These are phyloP conservation scores for Microstegium vimineum DNA, from an alignment of 176 grass and related monocot genomes.

Conservation along the genomic window DNA sequence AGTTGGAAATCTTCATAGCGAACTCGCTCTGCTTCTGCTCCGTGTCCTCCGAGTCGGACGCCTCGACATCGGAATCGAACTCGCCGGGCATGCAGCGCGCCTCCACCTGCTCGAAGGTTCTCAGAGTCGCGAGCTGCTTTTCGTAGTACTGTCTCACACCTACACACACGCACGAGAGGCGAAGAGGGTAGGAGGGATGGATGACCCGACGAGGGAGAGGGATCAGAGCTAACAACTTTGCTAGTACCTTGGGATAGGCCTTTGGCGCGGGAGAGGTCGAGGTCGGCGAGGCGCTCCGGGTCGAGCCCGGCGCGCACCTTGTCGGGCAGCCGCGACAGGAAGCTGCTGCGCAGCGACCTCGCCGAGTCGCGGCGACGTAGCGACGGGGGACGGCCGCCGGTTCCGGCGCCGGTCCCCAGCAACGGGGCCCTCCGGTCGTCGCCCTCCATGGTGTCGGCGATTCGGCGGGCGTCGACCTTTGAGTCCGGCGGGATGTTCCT, in stretches of 20 bases:
- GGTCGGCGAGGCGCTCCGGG: slow-evolving; percentile 51
- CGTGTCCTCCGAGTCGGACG: slow-evolving; percentile 30
- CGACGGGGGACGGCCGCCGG: neutral
- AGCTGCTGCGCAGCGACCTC: slow-evolving; percentile 60
- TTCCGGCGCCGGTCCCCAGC: slow-evolving; percentile 7
- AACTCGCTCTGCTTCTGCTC: slow-evolving; percentile 67
- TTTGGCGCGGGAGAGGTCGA: slow-evolving; percentile 55
- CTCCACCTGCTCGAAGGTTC: slow-evolving; percentile 67
- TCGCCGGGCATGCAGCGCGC: slow-evolving; percentile 39
- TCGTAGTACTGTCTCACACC: slow-evolving; percentile 74
- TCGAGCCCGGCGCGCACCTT: slow-evolving; percentile 62
- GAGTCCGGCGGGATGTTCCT: neutral
- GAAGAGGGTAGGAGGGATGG: too few species aligned
- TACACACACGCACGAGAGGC: slow-evolving; percentile 7
- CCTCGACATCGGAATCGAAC: slow-evolving; percentile 32
- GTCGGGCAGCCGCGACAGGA: slow-evolving; percentile 65
- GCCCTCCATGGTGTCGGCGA: slow-evolving; percentile 15
- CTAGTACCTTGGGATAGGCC: slow-evolving; percentile 63
- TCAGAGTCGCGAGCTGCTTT: slow-evolving; percentile 67
- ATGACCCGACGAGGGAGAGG: too few species aligned
- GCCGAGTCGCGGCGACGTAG: slow-evolving; percentile 53
- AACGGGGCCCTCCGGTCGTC: slow-evolving; percentile 50
- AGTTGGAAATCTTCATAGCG: slow-evolving; percentile 85
- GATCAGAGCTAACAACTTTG: too few species aligned
- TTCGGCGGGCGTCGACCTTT: too few species aligned